Base-by-base conservation (phyloP, 805 yeast genomes). In the Candida tallmaniae region DNA sequence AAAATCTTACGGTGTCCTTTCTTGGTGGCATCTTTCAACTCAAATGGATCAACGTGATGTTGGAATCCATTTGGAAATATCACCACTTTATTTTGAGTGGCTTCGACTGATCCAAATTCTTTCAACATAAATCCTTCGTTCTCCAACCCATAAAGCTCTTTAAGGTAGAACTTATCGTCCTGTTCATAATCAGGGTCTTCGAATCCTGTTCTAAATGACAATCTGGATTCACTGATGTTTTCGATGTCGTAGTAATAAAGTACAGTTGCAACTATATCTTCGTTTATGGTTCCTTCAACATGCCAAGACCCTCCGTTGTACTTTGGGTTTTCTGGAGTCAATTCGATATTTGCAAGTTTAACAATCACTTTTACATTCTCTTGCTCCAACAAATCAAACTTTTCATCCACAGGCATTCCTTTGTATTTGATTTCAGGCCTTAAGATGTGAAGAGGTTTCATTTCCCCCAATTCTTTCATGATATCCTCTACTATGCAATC, bases 231-330 rank as follows among this genome's bases (percentile, higher is more conserved):
- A 2, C 55, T 41, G 27, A 66, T 62, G 42, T 66, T 66, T n/a
- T 61, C 64, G 17, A 46, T 35, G 32, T 66, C 70, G 36, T 63
- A 65, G 41, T 65, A 66, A 44, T 63, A 66, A 22, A 65, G 43
- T 4, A 58, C 49, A 2, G 70, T 63, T 2, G 70, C 70, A 5
- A 66, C 61, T 27, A 66, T 65, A 36, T 62, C 60, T 42, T 66
- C 73, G 39, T 60, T 60, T 17, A 54, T 52, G 6, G 64, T 51
- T 1, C 71, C 73, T 44, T 66, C 70, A 2, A 65, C 57, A 36
- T 66, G 71, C 71, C 71, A 66, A 2, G 64, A 41, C 0, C 71
- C 70, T 3, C 72, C 72, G 2, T 42, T 36, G 33, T 65, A 66
- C 3, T 32, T 34, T 2, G 70, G 65, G 18, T 54, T 56, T 30